Conservation (phyloP, 139 green algal genomes). For the Helicosporidium sp. region DNA sequence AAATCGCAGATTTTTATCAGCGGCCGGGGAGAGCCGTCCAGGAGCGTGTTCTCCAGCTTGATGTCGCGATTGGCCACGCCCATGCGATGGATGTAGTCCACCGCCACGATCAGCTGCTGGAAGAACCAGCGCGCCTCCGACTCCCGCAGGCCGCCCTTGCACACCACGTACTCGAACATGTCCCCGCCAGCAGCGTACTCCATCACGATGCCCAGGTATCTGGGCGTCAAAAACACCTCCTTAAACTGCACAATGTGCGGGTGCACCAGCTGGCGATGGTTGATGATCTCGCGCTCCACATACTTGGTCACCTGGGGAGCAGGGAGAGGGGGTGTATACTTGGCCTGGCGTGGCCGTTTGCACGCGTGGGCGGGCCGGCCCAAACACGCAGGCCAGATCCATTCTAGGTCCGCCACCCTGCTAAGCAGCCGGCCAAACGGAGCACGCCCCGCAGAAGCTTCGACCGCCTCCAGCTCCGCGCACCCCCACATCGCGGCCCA, state of each 20-base stretch:
- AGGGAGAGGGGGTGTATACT: not conserved
- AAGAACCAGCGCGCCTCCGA: constrained; percentile 95
- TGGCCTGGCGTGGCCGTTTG: no score
- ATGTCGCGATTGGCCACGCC: constrained; percentile 78
- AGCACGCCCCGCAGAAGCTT: no score
- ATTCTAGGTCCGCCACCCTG: no score
- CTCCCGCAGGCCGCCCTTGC: constrained; percentile 71
- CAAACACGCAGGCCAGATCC: no score
- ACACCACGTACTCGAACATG: constrained; percentile 89
- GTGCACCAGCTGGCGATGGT: constrained; percentile 80
- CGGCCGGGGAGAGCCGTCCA: constrained; percentile 60
- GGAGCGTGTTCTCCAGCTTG: constrained; percentile 94
- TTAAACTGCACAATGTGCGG: constrained; percentile 92
- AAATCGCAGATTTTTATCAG: constrained; percentile 78
- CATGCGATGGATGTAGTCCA: constrained; percentile 86
- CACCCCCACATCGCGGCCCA: no score
- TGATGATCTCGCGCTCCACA: constrained; percentile 91
- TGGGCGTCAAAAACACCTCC: constrained; percentile 70
- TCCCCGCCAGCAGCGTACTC: constrained; percentile 80
- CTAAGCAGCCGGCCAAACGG: no score
- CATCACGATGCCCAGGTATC: constrained; percentile 82
- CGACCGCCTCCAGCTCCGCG: no score
- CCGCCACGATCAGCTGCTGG: constrained; percentile 87
- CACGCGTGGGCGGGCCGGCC: no score
- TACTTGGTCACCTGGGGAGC: constrained; percentile 73